Percentiles rank a stretch among this genome's conserved stretches.
These are phyloP conservation scores for Taxawa tesnikishii DNA, from an alignment of 2,329 filamentous ascomycete genomes.

Conservation along the genomic window DNA sequence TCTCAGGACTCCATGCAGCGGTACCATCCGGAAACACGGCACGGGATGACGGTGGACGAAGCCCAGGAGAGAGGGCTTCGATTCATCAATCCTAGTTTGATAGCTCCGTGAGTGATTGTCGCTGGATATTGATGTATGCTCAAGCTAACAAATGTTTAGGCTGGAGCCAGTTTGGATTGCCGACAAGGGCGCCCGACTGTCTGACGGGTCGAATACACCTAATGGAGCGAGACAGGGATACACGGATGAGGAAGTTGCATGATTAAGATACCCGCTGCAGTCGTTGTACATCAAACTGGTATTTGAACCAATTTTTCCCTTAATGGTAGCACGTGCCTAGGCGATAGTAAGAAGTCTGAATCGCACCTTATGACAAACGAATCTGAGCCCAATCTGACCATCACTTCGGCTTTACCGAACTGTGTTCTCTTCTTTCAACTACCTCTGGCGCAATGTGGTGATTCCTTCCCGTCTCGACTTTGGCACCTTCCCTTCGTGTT, in stretches of 20 bases:
- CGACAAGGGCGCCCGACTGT: neutral
- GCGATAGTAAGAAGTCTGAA: no score
- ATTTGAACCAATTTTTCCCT: no score
- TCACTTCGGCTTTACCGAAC: no score
- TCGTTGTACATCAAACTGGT: no score
- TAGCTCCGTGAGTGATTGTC: constrained; percentile 45
- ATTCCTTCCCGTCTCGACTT: no score
- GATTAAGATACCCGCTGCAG: neutral
- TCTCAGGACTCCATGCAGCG: constrained; percentile 21
- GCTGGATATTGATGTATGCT: neutral
- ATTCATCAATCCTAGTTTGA: constrained; percentile 68
- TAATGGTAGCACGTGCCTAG: no score
- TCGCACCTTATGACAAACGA: no score
- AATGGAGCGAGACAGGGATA: constrained; percentile 1
- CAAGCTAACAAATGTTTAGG: neutral
- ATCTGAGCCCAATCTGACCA: no score
- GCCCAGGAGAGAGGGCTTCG: constrained; percentile 54
- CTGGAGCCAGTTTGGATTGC: constrained; percentile 6
- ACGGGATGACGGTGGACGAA: constrained; percentile 58
- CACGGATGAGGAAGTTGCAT: neutral
- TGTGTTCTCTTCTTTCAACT: no score
- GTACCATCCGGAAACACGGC: constrained; percentile 10
- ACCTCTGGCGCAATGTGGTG: no score
- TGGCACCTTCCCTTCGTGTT: no score
- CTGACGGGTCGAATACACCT: no score